Evolutionary conservation across 2,329 filamentous ascomycete species (phyloP).

Genomic region (Coniochaeta prunicola): DNA sequence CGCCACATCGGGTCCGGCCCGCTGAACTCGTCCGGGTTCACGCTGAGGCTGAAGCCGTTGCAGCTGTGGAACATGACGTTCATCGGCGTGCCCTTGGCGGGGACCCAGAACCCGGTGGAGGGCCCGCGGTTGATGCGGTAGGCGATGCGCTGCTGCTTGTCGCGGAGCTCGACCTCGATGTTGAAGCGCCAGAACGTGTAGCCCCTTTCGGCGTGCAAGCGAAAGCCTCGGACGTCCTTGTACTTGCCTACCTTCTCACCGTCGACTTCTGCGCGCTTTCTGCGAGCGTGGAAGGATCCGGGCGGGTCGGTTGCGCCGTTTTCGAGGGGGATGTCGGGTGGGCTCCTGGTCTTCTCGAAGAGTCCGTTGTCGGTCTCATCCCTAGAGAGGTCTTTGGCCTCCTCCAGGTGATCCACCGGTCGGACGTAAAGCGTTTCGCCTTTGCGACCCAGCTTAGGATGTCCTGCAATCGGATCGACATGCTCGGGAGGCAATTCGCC

Average conservation of each 20-base stretch:
- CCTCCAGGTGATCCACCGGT: constrained; percentile 78
- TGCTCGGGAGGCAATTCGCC: constrained; percentile 71
- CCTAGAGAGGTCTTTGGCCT: constrained; percentile 69
- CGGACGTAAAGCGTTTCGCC: constrained; percentile 84
- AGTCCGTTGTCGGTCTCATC: constrained; percentile 76
- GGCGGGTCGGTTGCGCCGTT: constrained; percentile 40
- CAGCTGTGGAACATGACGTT: constrained; percentile 99
- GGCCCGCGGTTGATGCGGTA: constrained; percentile 94
- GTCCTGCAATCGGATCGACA: constrained; percentile 81
- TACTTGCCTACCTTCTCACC: constrained; percentile 77
- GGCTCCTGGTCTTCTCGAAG: constrained; percentile 61
- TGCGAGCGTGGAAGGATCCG: constrained; percentile 45
- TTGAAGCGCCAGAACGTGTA: constrained; percentile 98
- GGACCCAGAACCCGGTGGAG: constrained; percentile 89
- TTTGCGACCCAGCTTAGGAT: constrained; percentile 76
- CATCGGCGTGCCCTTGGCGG: constrained; percentile 77
- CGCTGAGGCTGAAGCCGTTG: constrained; percentile 84
- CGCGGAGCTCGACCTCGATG: constrained; percentile 78
- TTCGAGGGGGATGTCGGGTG: constrained; percentile 35
- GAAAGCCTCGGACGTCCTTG: constrained; percentile 74
- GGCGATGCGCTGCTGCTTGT: constrained; percentile 75
- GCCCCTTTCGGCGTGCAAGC: constrained; percentile 77
- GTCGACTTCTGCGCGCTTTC: constrained; percentile 51
- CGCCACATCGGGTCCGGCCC: constrained; percentile 96
- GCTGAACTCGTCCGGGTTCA: constrained; percentile 72